These are phyloP conservation scores for Leishmania braziliensis DNA, from an alignment of 208 protist species.

Conservation along the genomic window DNA sequence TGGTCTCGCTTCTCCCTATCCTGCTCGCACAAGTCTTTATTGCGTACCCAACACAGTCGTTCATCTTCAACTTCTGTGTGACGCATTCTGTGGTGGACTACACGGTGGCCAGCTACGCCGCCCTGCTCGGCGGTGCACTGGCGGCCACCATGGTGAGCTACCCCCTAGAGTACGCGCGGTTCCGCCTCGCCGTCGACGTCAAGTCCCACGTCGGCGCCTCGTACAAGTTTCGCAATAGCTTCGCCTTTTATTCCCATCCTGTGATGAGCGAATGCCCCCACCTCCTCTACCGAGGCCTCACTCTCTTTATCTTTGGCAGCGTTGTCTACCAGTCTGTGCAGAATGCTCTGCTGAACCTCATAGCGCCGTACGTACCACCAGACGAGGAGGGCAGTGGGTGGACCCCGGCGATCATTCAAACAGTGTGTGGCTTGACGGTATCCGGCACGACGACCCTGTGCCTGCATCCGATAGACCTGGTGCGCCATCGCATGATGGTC, in stretches of 20 bases:
- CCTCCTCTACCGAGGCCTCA: constrained; percentile 72
- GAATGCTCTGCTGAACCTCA: constrained; percentile 33
- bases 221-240: constrained; percentile 74
- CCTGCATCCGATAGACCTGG: constrained; percentile 75
- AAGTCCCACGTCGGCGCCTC: constrained; percentile 45
- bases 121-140: constrained; percentile 47
- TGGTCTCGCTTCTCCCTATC: constrained; percentile 69
- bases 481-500: constrained; percentile 85
- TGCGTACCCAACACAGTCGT: constrained; percentile 51
- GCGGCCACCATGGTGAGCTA: constrained; percentile 67
- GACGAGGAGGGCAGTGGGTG: constrained; percentile 40
- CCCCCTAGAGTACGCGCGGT: constrained; percentile 80
- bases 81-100: constrained; percentile 40
- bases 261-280: constrained; percentile 72
- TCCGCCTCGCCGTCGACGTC: constrained; percentile 81
- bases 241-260: constrained; percentile 76
- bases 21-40: constrained; percentile 73
- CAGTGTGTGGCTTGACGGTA: constrained; percentile 44
- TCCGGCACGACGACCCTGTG: constrained; percentile 65
- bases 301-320: constrained; percentile 68
- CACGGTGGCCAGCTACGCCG: constrained; percentile 53
- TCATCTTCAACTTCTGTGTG: constrained; percentile 56
- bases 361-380: constrained; percentile 52
- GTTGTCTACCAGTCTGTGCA: constrained; percentile 62
- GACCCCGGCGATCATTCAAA: constrained; percentile 50